phyloP scores from a whole-genome alignment of 2,329 filamentous ascomycete genomes.

The Epichloe gansuensis region DNA sequence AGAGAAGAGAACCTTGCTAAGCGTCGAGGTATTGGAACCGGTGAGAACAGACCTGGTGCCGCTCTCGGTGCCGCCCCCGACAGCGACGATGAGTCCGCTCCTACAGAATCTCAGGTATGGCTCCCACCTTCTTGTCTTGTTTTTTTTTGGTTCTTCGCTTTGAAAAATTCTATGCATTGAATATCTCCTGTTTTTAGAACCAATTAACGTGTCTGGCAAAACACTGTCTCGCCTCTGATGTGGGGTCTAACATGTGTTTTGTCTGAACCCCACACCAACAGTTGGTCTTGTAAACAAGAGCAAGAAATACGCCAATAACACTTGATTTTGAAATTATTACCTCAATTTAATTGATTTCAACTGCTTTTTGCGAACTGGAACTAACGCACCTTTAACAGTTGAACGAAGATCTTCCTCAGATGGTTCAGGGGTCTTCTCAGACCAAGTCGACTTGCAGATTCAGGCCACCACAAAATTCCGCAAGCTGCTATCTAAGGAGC shows the following conservation, averaged over 20 bases:
- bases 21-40: constrained; percentile 81
- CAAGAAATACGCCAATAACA: background rate
- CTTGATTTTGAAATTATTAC: background rate
- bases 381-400: constrained; percentile 42
- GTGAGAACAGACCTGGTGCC: constrained; percentile 68
- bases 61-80: constrained; percentile 81
- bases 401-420: constrained; percentile 94
- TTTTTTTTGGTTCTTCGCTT: background rate
- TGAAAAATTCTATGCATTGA: background rate
- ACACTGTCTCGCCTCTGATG: constrained; percentile 13
- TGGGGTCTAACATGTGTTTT: constrained; percentile 18
- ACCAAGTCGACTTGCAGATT: constrained; percentile 96
- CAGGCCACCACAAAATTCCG: constrained; percentile 96
- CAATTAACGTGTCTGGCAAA: background rate
- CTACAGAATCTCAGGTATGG: constrained; percentile 87
- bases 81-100: constrained; percentile 92
- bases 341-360: background rate
- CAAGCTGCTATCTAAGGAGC: constrained; percentile 95
- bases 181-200: constrained; percentile 2
- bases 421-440: constrained; percentile 98
- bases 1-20: constrained; percentile 98
- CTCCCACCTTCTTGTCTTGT: constrained; percentile 5
- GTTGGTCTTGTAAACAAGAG: background rate
- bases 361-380: constrained; percentile 16
- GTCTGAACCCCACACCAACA: constrained; percentile 22